These are phyloP conservation scores for Coffea canephora DNA, from an alignment of 257 asterid species.

Conservation along the genomic window DNA sequence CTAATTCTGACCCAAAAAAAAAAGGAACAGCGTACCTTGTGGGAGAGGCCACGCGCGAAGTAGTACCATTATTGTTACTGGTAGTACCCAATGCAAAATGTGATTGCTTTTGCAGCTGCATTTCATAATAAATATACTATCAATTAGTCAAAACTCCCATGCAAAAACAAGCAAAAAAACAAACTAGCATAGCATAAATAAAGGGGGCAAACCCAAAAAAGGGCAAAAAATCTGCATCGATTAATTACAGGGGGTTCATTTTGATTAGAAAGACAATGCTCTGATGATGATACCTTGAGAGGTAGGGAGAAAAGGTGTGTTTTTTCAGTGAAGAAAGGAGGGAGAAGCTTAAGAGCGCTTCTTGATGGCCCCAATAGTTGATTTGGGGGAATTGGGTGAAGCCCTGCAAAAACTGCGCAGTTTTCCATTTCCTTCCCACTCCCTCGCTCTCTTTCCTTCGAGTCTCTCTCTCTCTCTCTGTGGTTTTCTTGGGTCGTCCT, in stretches of 20 bases:
- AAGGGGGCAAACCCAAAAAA: background rate
- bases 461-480: background rate
- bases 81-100: slow-evolving; percentile 32
- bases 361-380: slow-evolving; percentile 18
- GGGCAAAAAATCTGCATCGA: background rate
- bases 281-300: slow-evolving; percentile 27
- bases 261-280: background rate
- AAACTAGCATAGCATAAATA: background rate
- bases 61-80: slow-evolving; percentile 21
- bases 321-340: slow-evolving; percentile 13
- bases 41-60: slow-evolving; percentile 52
- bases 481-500: background rate
- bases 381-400: slow-evolving; percentile 19
- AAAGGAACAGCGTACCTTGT: slow-evolving; percentile 35
- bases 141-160: background rate
- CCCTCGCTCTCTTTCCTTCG: background rate
- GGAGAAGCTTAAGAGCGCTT: slow-evolving; percentile 19
- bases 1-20: background rate
- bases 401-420: slow-evolving; percentile 27
- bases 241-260: background rate
- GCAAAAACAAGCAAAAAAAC: background rate
- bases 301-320: slow-evolving; percentile 13
- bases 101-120: slow-evolving; percentile 29
- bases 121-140: background rate
- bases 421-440: slow-evolving; percentile 9